phyloP scores from a whole-genome alignment of 495 filamentous ascomycete species.

The Penicillium coffeae region DNA sequence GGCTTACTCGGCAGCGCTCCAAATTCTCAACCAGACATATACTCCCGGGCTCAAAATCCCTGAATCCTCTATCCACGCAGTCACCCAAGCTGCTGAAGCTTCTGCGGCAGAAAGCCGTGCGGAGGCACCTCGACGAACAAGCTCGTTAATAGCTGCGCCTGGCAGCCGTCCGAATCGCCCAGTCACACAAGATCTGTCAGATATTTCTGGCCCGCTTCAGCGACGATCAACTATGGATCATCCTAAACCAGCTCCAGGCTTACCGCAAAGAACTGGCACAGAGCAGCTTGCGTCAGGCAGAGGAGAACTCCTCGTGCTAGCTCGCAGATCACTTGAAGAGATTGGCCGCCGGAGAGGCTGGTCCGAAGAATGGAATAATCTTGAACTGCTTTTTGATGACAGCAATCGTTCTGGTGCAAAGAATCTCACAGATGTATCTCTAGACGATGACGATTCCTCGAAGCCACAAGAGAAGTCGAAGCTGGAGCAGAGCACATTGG shows the following conservation, averaged over 20 bases:
- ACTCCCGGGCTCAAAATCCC: constrained; percentile 65
- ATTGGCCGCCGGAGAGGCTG: constrained; percentile 71
- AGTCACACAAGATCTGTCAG: constrained; percentile 32
- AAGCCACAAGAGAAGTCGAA: constrained; percentile 23
- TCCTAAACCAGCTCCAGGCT: constrained; percentile 21
- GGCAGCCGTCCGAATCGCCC: constrained; percentile 22
- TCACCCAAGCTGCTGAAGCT: constrained; percentile 24
- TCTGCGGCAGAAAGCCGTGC: constrained; percentile 42
- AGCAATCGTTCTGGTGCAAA: constrained; percentile 52
- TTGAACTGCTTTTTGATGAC: constrained; percentile 51
- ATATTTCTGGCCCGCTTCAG: constrained; percentile 15
- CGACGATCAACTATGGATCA: constrained; percentile 28
- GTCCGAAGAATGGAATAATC: constrained; percentile 69
- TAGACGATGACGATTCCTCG: constrained; percentile 28
- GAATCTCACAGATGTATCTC: constrained; percentile 36
- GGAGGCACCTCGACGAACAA: constrained; percentile 39
- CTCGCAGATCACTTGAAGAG: constrained; percentile 70
- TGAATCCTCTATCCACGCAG: constrained; percentile 48
- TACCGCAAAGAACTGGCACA: constrained; percentile 56
- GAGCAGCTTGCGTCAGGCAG: constrained; percentile 79
- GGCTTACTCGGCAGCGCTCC: constrained; percentile 72
- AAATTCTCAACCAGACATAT: constrained; percentile 72
- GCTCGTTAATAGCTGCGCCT: constrained; percentile 33
- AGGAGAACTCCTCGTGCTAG: constrained; percentile 76
- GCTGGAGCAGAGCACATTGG: constrained; percentile 36